Evolutionary conservation across 2,329 filamentous ascomycete species (phyloP).

Genomic region (Penicillium sp.): DNA sequence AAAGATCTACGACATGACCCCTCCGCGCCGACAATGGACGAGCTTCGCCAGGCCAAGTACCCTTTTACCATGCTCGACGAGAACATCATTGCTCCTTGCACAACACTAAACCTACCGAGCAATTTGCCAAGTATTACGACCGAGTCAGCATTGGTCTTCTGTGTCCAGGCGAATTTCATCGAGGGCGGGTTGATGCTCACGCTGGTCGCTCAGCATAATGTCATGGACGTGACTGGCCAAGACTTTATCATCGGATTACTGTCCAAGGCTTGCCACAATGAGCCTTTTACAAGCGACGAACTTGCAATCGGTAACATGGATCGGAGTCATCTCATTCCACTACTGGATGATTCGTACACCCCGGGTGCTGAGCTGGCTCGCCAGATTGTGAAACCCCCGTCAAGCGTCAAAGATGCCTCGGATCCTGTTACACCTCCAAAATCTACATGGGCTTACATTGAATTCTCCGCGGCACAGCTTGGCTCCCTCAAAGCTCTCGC

Average conservation of each 20-base stretch:
- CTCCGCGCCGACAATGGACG: constrained; percentile 39
- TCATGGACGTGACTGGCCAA: constrained; percentile 53
- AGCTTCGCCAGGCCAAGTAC: constrained; percentile 39
- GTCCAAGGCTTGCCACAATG: constrained; percentile 46
- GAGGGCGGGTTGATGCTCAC: constrained; percentile 51
- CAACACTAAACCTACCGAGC: constrained; percentile 26
- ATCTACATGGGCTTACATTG: constrained; percentile 14
- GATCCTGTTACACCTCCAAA: not conserved
- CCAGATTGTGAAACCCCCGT: constrained; percentile 30
- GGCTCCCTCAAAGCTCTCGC: constrained; percentile 11
- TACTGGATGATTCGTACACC: constrained; percentile 39
- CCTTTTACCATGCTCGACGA: constrained; percentile 52
- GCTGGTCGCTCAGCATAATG: constrained; percentile 48
- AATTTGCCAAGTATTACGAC: constrained; percentile 29
- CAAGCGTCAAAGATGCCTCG: not conserved
- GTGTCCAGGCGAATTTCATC: constrained; percentile 51
- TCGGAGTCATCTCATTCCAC: constrained; percentile 37
- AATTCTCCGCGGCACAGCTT: constrained; percentile 8
- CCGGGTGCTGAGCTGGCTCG: constrained; percentile 38
- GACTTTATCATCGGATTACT: constrained; percentile 48
- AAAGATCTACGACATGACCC: constrained; percentile 44
- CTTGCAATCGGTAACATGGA: constrained; percentile 42
- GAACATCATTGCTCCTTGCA: constrained; percentile 42
- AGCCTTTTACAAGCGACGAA: constrained; percentile 48
- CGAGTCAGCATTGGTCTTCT: constrained; percentile 41